Percentiles rank a stretch among this genome's conserved stretches.
These are phyloP conservation scores for Solanum hybrid DNA, from an alignment of 305 asterid genomes.

Conservation along the genomic window DNA sequence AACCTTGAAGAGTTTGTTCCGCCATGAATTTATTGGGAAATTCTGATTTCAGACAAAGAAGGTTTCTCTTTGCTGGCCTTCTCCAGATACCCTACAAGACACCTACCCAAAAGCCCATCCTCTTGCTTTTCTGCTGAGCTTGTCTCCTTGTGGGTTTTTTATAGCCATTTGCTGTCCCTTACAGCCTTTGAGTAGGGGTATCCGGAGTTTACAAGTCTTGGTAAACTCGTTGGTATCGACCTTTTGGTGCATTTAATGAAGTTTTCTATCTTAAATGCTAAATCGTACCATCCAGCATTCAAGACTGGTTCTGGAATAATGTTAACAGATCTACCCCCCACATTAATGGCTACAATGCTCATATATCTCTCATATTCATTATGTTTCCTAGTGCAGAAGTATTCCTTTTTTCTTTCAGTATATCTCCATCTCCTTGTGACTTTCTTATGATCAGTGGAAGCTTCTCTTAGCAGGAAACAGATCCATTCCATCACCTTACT, in stretches of 20 bases:
- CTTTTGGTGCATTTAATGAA: background rate
- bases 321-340: background rate
- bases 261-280: background rate
- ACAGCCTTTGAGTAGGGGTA: background rate
- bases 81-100: background rate
- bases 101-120: background rate
- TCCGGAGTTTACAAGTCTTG: background rate
- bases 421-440: background rate
- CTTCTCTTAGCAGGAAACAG: background rate
- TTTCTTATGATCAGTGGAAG: background rate
- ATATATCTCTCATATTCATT: background rate
- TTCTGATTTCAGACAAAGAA: background rate
- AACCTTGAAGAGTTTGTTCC: background rate
- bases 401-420: background rate
- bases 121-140: background rate
- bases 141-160: background rate
- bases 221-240: background rate
- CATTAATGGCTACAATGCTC: background rate
- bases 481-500: background rate
- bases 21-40: background rate
- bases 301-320: background rate
- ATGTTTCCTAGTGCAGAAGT: background rate
- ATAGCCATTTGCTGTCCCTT: background rate
- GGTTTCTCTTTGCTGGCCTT: background rate
- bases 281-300: background rate